Evolutionary conservation across 2,329 filamentous ascomycete genomes (phyloP), one percentile per base, ranked within the genome.

Genomic region (Curvularia sp.): DNA sequence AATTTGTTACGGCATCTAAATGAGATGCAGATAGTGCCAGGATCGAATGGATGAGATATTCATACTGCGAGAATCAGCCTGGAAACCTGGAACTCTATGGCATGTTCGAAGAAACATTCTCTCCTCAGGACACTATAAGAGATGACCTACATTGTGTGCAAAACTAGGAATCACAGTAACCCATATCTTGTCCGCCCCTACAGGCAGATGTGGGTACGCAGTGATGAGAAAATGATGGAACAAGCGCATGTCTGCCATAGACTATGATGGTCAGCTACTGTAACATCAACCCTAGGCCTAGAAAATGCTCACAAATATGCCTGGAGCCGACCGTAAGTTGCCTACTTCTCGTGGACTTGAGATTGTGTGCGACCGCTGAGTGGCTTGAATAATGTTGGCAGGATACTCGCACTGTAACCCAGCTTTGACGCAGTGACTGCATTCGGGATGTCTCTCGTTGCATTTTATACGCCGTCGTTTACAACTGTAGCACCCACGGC

Each of bases 31-130:
- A 82, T 59, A 89, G 82, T 12, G 87, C 87, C 0, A 90, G 81
- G 49, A 91, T 87, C 4, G 88, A 86, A 71, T 91, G 88, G 84
- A 91, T 89, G 9, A 90, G 80, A 58, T 86, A 89, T 55, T 88
- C 85, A 63, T 89, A 83, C 83, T 87, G 56, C 21, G 53, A 59
- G 23, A 6, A 42, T 72, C 42, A 67, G 61, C 46, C 18, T 58
- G 12, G 12, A 19, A 32, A 5, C 19, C 30, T 23, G 21, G 8
- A 13, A 2, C 12, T 18, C 8, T 3, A 18, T 15, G 7, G 8
- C 15, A 12, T 27, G 3, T 32, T 12, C 21, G 5, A 21, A 1
- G n/a, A 25, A 28, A 8, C 18, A 13, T 39, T 18, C 21, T 27
- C 18, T 7, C 12, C 5, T 12, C 25, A 8, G 2, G 28, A 23